phyloP scores from a whole-genome alignment of 2,329 filamentous ascomycete genomes.

The Diaporthe citrichinensis region DNA sequence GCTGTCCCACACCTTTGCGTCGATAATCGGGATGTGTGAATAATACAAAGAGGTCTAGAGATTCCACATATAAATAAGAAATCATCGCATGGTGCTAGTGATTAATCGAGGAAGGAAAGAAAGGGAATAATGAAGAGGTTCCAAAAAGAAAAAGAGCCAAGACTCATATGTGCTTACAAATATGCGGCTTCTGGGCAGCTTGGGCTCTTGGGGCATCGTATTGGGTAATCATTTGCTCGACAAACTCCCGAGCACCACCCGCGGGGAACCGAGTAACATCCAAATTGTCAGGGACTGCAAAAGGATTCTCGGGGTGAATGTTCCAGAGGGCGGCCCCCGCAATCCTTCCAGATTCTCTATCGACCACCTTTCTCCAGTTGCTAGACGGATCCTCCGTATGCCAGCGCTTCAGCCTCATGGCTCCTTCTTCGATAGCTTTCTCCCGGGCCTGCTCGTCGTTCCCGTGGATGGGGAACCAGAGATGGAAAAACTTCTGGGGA shows the following conservation, averaged over 20 bases:
- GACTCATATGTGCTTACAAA: conserved; percentile 10
- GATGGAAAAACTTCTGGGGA: too few relatives aligned
- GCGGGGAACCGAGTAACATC: conserved; percentile 52
- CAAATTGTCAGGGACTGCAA: conserved; percentile 38
- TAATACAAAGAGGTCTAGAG: conserved; percentile 45
- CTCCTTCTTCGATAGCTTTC: conserved; percentile 17
- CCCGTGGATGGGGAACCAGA: conserved; percentile 48
- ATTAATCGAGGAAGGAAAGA: background rate
- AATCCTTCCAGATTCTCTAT: conserved; percentile 47
- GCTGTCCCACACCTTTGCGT: conserved; percentile 45
- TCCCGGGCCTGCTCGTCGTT: conserved; percentile 2
- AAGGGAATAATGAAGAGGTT: background rate
- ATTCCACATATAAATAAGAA: background rate
- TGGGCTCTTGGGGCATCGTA: conserved; percentile 10
- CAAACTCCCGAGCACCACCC: conserved; percentile 44
- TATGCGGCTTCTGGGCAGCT: conserved; percentile 22
- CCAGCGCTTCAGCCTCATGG: conserved; percentile 44
- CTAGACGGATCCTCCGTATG: conserved; percentile 47
- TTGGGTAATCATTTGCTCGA: conserved; percentile 42
- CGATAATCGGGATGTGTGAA: conserved; percentile 47
- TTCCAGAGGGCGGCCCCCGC: conserved; percentile 50
- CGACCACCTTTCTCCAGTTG: conserved; percentile 51
- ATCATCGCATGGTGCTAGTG: too few relatives aligned
- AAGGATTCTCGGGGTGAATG: conserved; percentile 48
- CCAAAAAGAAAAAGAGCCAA: background rate